phyloP scores from a whole-genome alignment of 1,139 yeast genomes.

The Spathaspora sp. region DNA sequence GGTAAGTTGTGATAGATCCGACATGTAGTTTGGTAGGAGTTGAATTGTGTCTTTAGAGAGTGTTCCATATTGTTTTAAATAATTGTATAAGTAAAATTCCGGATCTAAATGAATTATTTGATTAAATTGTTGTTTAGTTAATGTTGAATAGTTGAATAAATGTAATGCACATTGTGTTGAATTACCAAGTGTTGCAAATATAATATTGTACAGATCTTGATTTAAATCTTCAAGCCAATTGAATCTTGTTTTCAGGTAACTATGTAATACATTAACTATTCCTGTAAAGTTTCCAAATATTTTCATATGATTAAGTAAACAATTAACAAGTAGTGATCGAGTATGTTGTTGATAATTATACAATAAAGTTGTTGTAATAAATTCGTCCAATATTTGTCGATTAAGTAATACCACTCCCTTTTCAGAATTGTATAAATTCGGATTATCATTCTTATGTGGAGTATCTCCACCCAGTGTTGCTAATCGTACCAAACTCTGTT shows the following conservation, averaged over 20 bases:
- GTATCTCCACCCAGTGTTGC: slow-evolving; percentile 6
- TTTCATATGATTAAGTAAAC: slow-evolving; percentile 37
- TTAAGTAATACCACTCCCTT: slow-evolving; percentile 27
- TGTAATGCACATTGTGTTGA: slow-evolving; percentile 28
- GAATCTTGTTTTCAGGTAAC: slow-evolving; percentile 20
- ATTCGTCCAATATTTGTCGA: slow-evolving; percentile 21
- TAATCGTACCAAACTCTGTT: slow-evolving; percentile 12
- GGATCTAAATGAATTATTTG: background rate
- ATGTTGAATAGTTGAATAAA: slow-evolving; percentile 20
- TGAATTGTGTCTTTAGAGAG: background rate
- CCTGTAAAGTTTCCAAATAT: slow-evolving; percentile 39
- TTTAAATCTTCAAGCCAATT: slow-evolving; percentile 20
- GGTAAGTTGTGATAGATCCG: background rate
- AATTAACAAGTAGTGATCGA: slow-evolving; percentile 32
- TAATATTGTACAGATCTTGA: slow-evolving; percentile 31
- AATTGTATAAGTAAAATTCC: background rate
- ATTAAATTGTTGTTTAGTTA: background rate
- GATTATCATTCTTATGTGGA: background rate
- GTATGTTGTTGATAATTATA: slow-evolving; percentile 24
- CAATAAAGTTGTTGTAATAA: slow-evolving; percentile 25
- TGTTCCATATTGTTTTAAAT: background rate
- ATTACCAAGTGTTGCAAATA: slow-evolving; percentile 27
- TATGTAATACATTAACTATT: slow-evolving; percentile 22
- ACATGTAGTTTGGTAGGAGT: background rate
- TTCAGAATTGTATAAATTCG: background rate